Percentiles rank a stretch among this genome's conserved stretches.
phyloP scores from a whole-genome alignment of 2,329 filamentous ascomycete species.

The Nemania abortiva region DNA sequence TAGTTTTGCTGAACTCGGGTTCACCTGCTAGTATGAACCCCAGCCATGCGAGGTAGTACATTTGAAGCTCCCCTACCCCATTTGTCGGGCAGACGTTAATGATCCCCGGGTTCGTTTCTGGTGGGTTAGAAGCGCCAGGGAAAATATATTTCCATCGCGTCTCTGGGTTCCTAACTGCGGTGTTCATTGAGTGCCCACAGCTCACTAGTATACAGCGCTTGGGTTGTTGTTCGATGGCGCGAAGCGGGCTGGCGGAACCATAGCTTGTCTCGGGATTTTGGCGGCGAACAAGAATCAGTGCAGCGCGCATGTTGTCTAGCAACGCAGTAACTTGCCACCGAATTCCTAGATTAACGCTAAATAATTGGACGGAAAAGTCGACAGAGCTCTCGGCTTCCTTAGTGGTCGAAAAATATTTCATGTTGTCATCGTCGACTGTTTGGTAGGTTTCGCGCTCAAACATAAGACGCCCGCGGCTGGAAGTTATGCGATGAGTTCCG shows the following conservation, averaged over 20 bases:
- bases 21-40: background rate
- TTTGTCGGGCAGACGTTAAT: background rate
- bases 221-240: accelerated
- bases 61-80: conserved; percentile 4
- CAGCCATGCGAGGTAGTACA: background rate
- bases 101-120: background rate
- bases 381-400: background rate
- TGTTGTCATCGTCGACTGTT: background rate
- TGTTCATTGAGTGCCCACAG: conserved; percentile 5
- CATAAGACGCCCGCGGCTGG: conserved; percentile 10
- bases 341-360: background rate
- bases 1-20: too few species aligned
- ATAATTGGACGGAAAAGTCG: background rate
- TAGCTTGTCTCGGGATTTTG: background rate
- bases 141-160: background rate
- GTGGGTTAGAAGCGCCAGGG: background rate
- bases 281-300: background rate
- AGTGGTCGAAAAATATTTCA: accelerated
- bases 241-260: background rate
- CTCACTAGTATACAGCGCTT: background rate
- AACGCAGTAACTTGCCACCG: background rate
- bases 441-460: conserved; percentile 1
- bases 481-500: background rate
- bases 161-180: too few species aligned
- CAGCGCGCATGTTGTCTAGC: background rate